A percentile compares a stretch with the other conserved stretches of the same genome.
These are phyloP conservation scores for Sordaria brevicollis DNA, from an alignment of 495 filamentous ascomycete genomes.

Conservation along the genomic window DNA sequence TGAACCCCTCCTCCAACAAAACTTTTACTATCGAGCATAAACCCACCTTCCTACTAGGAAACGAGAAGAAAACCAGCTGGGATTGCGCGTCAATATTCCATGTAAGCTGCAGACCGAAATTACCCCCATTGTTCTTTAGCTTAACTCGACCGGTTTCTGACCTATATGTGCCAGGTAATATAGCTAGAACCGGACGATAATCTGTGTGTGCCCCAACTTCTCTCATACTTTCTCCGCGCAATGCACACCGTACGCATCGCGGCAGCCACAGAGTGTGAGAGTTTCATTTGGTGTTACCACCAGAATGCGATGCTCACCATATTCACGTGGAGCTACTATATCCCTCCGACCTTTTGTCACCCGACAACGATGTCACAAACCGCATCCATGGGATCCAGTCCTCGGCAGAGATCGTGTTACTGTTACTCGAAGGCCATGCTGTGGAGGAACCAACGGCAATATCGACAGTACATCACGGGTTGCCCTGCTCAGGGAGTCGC, in stretches of 20 bases:
- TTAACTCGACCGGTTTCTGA: conserved; percentile 26
- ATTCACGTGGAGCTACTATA: not conserved
- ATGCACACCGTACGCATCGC: not conserved
- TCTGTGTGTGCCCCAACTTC: conserved; percentile 11
- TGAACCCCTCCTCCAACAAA: not conserved
- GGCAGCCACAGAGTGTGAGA: not conserved
- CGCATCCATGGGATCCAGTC: not conserved
- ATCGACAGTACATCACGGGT: not conserved
- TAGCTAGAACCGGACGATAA: conserved; percentile 22
- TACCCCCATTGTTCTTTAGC: conserved; percentile 20
- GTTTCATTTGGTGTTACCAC: not conserved
- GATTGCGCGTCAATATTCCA: conserved; percentile 15
- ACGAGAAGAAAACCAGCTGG: not conserved
- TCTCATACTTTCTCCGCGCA: not conserved
- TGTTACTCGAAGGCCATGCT: not conserved
- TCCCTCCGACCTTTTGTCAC: not conserved
- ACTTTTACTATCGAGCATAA: not conserved
- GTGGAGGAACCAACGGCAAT: not conserved
- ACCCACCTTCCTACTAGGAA: not conserved
- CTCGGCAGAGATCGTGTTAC: not conserved
- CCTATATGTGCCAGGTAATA: conserved; percentile 36
- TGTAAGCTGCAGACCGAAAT: conserved; percentile 29
- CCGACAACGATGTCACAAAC: not conserved
- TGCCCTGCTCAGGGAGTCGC: not conserved
- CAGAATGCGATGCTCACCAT: not conserved